A percentile compares a stretch with the other conserved stretches of the same genome.
phyloP scores from a whole-genome alignment of 2,329 filamentous ascomycete species.

The Fusarium torreyae region DNA sequence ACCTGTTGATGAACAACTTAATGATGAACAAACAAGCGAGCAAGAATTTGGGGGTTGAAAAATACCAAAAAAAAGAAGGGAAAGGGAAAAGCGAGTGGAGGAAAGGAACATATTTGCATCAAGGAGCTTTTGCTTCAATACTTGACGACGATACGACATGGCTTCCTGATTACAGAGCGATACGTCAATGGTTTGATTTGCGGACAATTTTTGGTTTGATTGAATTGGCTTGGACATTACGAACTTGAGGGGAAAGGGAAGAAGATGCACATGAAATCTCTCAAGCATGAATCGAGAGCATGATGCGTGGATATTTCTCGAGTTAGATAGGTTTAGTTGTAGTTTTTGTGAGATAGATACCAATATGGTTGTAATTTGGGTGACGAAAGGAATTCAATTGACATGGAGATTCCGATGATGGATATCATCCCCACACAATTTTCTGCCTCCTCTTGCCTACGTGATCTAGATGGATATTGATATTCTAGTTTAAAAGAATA shows the following conservation, averaged over 20 bases:
- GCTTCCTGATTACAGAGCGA: conserved; percentile 51
- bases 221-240: conserved; percentile 41
- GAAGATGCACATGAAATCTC: conserved; percentile 20
- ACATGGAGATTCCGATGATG: conserved; percentile 20
- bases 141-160: conserved; percentile 54
- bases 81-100: conserved; percentile 20
- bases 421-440: neutral
- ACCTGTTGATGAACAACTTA: conserved; percentile 34
- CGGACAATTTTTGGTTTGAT: conserved; percentile 22
- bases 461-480: neutral
- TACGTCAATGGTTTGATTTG: conserved; percentile 45
- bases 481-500: no score
- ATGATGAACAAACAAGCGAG: conserved; percentile 22
- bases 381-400: conserved; percentile 27
- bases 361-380: conserved; percentile 45
- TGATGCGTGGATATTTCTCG: conserved; percentile 30
- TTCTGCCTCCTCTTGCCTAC: neutral
- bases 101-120: conserved; percentile 37
- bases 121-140: conserved; percentile 43
- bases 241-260: conserved; percentile 16
- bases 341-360: conserved; percentile 49
- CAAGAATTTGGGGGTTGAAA: conserved; percentile 24
- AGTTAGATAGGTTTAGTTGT: conserved; percentile 48
- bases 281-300: conserved; percentile 17
- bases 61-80: conserved; percentile 30